Percentiles rank a stretch among this genome's conserved stretches.
Conservation (phyloP, 495 filamentous ascomycete genomes). For the Chaetomidium leptoderma region DNA sequence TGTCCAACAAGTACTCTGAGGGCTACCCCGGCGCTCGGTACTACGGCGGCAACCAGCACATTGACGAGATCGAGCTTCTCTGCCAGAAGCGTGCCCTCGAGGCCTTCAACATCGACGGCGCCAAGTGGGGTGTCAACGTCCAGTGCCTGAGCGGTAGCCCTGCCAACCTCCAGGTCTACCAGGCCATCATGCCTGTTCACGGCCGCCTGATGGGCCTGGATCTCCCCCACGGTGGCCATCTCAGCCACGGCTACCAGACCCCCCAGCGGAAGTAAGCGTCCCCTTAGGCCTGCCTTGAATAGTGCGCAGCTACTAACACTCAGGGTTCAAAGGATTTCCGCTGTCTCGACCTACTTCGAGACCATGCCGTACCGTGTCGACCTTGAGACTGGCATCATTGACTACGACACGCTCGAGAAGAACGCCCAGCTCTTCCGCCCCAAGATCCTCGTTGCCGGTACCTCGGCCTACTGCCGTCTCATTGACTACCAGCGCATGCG, state of each 20-base stretch:
- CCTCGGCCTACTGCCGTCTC: constrained; percentile 95
- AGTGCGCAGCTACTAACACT: constrained; percentile 11
- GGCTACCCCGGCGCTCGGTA: constrained; percentile 97
- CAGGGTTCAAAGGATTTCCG: constrained; percentile 74
- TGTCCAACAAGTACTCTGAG: constrained; percentile 99
- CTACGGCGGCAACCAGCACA: constrained; percentile 99
- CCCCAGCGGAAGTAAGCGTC: constrained; percentile 73
- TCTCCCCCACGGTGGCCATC: constrained; percentile 93
- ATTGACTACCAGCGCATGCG: constrained; percentile 98
- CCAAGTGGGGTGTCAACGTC: constrained; percentile 98
- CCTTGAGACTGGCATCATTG: constrained; percentile 90
- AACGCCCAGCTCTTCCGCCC: constrained; percentile 93
- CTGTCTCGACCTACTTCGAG: constrained; percentile 91
- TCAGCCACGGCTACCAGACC: constrained; percentile 98
- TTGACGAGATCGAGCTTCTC: constrained; percentile 89
- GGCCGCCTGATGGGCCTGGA: constrained; percentile 97
- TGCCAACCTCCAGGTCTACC: constrained; percentile 97
- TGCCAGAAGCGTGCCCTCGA: constrained; percentile 94
- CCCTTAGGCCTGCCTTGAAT: background rate
- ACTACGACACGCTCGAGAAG: constrained; percentile 90
- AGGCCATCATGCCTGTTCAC: constrained; percentile 95
- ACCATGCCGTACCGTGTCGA: constrained; percentile 90
- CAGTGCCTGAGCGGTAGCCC: constrained; percentile 89
- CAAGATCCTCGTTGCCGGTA: constrained; percentile 93
- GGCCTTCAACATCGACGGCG: constrained; percentile 79